Evolutionary conservation across 768 basidiomycete genomes (phyloP), one percentile per base, ranked within the genome.

Genomic region (Termitomyces eurrhizus): DNA sequence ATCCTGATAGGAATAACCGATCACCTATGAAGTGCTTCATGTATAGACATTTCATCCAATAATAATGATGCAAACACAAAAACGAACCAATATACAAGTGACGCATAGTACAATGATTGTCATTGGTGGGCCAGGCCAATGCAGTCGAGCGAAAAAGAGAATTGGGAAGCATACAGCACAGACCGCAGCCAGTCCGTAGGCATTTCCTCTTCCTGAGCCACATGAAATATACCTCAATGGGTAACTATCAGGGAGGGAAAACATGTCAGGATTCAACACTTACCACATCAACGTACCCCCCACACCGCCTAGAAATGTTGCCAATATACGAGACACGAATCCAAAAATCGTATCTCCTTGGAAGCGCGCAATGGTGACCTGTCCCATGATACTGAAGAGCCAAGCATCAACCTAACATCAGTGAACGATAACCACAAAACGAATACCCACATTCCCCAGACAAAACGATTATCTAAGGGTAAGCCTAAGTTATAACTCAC

Each of bases 1-100:
- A 69, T 88, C 84, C 69, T 87, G 81, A 72, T 88, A 90, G 11
- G 88, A 91, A 70, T 87, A 91, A 2, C 89, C 90, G 45, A 90
- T 67, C 0, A 91, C 81, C 89, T 89, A 55, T 5, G 46, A 44
- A 42, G 33, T 2, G 3, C 24, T 21, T 33, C n/a, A 56, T 32
- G 26, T 52, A 39, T 35, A 26, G 7, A 55, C 16, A 0, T 26
- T 29, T 45, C 12, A 41, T 45, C 24, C 16, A 39, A 35, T 18
- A 26, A 26, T 7, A 21, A 1, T 13, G 12, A 11, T 18, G n/a
- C 42, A 7, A 35, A 39, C 21, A 5, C 12, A 1, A 13, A 24
- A 24, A 53, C 55, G 33, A 71, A 89, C 89, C 74, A 91, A 69
- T 32, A 77, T 76, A 13, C 77, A 65, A 1, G 89, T 92, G 8